These are phyloP conservation scores for Phytophthora ohioensis DNA, from an alignment of 352 stramenopile species.

Conservation along the genomic window DNA sequence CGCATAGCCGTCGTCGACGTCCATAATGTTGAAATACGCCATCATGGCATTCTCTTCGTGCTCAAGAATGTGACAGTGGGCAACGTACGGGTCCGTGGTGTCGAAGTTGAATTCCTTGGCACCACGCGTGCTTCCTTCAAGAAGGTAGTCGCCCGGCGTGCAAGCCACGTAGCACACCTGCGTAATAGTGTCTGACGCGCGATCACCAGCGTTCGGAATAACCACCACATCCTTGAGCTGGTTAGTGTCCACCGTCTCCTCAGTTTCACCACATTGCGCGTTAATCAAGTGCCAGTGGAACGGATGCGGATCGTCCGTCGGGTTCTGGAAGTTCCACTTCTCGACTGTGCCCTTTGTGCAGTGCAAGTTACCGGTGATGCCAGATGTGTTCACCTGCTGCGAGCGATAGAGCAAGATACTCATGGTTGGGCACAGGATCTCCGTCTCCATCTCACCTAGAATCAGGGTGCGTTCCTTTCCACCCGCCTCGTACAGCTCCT, in stretches of 20 bases:
- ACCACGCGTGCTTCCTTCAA: slow-evolving; percentile 58
- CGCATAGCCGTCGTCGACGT: slow-evolving; percentile 48
- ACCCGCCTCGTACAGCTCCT: slow-evolving; percentile 56
- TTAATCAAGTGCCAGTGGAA: slow-evolving; percentile 88
- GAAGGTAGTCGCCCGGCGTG: slow-evolving; percentile 71
- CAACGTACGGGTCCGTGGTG: slow-evolving; percentile 75
- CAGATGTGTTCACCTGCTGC: slow-evolving; percentile 62
- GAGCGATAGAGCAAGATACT: slow-evolving; percentile 55
- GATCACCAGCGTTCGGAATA: slow-evolving; percentile 72
- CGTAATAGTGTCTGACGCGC: slow-evolving; percentile 48
- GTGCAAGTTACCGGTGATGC: slow-evolving; percentile 50
- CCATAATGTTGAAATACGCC: slow-evolving; percentile 74
- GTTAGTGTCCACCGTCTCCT: slow-evolving; percentile 76
- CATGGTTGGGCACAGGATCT: slow-evolving; percentile 53
- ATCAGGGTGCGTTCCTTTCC: slow-evolving; percentile 67
- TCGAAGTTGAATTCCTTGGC: slow-evolving; percentile 75
- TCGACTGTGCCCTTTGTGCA: slow-evolving; percentile 82
- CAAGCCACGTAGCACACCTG: slow-evolving; percentile 85
- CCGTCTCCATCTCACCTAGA: slow-evolving; percentile 65
- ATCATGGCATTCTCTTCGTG: slow-evolving; percentile 87
- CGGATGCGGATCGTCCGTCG: slow-evolving; percentile 77
- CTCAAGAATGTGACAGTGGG: slow-evolving; percentile 83
- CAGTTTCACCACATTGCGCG: slow-evolving; percentile 69
- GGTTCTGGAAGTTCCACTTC: slow-evolving; percentile 86
- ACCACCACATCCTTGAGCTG: slow-evolving; percentile 71